phyloP scores from a whole-genome alignment of 1,284 basidiomycete species.

The Ganoderma lucidum region DNA sequence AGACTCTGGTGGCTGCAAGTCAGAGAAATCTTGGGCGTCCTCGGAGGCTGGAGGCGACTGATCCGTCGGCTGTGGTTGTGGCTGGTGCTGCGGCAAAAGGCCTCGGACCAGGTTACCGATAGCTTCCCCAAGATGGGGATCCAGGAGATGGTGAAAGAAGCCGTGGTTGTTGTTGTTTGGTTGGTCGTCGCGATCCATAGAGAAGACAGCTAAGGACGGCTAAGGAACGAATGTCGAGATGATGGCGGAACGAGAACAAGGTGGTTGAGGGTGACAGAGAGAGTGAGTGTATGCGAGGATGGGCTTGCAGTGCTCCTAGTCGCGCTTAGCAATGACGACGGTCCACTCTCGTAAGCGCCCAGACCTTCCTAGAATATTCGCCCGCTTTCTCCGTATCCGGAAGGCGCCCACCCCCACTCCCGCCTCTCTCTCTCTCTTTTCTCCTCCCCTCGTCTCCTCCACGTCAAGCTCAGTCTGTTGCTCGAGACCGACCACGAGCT shows the following conservation, averaged over 20 bases:
- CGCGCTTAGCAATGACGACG: conserved; percentile 15
- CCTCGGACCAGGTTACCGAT: conserved; percentile 30
- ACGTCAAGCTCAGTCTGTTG: no score
- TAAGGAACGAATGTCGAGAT: conserved; percentile 6
- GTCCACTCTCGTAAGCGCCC: conserved; percentile 16
- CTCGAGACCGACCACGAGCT: background rate
- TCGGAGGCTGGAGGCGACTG: conserved; percentile 8
- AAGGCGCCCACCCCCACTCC: conserved; percentile 2
- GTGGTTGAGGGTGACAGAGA: background rate
- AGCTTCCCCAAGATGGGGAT: conserved; percentile 30
- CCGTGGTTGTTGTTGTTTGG: conserved; percentile 15
- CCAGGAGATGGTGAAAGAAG: conserved; percentile 29
- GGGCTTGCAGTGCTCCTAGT: background rate
- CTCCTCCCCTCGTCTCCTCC: background rate
- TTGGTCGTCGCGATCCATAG: conserved; percentile 35
- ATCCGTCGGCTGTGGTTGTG: conserved; percentile 14
- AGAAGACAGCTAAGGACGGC: conserved; percentile 4
- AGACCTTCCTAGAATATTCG: conserved; percentile 27
- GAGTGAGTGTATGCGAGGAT: background rate
- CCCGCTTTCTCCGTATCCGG: conserved; percentile 17
- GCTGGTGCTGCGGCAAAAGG: conserved; percentile 22
- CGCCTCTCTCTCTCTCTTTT: conserved; percentile 4
- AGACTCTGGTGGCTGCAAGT: conserved; percentile 15
- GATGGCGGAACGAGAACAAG: conserved; percentile 29
- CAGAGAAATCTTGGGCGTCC: conserved; percentile 11